Conservation (phyloP, 2,329 filamentous ascomycete genomes). For the Thelonectria discophora region DNA sequence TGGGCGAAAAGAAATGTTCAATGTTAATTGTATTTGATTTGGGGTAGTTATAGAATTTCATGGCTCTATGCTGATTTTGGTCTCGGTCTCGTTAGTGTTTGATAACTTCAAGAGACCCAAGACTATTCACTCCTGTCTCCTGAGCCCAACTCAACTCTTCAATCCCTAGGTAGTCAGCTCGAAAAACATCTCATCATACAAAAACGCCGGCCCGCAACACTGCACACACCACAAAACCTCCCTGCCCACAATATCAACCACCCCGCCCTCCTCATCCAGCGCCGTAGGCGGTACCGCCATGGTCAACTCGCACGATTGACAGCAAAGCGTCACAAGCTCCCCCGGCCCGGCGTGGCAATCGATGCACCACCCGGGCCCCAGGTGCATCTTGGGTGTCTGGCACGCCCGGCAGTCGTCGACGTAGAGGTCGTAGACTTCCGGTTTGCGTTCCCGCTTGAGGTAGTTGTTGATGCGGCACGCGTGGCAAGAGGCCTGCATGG, state of each 20-base stretch:
- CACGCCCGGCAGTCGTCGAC: conserved; percentile 18
- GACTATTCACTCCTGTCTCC: no score
- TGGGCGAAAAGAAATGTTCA: background rate
- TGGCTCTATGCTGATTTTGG: no score
- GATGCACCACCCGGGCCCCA: conserved; percentile 35
- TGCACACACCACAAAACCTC: conserved; percentile 33
- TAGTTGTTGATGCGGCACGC: conserved; percentile 11
- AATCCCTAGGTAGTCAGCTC: no score
- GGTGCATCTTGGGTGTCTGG: conserved; percentile 25
- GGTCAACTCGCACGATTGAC: conserved; percentile 21
- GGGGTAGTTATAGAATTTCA: no score
- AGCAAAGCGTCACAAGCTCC: conserved; percentile 19
- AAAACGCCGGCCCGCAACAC: conserved; percentile 27
- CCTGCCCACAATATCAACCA: conserved; percentile 30
- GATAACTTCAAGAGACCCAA: no score
- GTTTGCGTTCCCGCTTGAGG: background rate
- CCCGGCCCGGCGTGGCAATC: conserved; percentile 10
- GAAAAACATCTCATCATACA: conserved; percentile 2
- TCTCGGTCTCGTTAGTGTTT: no score
- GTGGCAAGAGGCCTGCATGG: conserved; percentile 9
- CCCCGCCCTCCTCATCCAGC: conserved; percentile 18
- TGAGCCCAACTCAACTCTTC: no score
- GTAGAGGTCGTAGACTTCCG: conserved; percentile 11
- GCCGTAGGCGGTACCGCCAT: conserved; percentile 23
- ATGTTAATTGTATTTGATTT: background rate